A percentile compares a stretch with the other conserved stretches of the same genome.
Evolutionary conservation across 495 filamentous ascomycete species (phyloP).

Genomic region (Penicillium flavigenum): DNA sequence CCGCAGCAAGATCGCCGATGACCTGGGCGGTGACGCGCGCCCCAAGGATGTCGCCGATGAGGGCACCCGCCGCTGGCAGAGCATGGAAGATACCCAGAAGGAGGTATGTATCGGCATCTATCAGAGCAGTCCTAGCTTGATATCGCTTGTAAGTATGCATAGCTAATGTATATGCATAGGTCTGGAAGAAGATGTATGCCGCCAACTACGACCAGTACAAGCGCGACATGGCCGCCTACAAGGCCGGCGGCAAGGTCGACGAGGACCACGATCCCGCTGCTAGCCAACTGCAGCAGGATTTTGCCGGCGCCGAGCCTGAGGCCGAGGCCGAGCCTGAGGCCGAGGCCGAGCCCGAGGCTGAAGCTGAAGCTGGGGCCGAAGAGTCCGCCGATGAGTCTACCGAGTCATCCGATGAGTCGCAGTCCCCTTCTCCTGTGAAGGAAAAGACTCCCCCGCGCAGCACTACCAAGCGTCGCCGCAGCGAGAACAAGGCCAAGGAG

Average conservation of each 20-base stretch:
- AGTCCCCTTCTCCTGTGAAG: conserved; percentile 43
- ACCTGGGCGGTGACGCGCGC: conserved; percentile 66
- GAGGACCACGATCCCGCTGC: conserved; percentile 55
- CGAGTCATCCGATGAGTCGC: conserved; percentile 46
- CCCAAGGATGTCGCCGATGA: conserved; percentile 81
- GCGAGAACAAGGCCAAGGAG: conserved; percentile 48
- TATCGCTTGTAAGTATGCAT: background rate
- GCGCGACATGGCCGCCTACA: conserved; percentile 70
- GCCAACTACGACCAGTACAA: conserved; percentile 76
- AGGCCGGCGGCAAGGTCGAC: conserved; percentile 38
- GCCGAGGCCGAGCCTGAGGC: conserved; percentile 37
- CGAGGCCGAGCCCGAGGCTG: conserved; percentile 28
- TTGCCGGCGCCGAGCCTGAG: conserved; percentile 48
- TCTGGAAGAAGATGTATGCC: conserved; percentile 72
- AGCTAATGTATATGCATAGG: conserved; percentile 36
- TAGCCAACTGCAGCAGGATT: conserved; percentile 56
- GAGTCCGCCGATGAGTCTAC: conserved; percentile 40
- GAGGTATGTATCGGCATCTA: conserved; percentile 56
- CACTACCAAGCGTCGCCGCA: conserved; percentile 48
- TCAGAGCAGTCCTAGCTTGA: background rate
- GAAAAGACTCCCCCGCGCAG: conserved; percentile 56
- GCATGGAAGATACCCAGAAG: conserved; percentile 71
- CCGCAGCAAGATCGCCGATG: conserved; percentile 69
- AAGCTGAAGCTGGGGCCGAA: conserved; percentile 16
- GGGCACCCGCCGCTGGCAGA: conserved; percentile 76